phyloP scores from a whole-genome alignment of 2,329 filamentous ascomycete genomes.

The Lecanicillium sp. region DNA sequence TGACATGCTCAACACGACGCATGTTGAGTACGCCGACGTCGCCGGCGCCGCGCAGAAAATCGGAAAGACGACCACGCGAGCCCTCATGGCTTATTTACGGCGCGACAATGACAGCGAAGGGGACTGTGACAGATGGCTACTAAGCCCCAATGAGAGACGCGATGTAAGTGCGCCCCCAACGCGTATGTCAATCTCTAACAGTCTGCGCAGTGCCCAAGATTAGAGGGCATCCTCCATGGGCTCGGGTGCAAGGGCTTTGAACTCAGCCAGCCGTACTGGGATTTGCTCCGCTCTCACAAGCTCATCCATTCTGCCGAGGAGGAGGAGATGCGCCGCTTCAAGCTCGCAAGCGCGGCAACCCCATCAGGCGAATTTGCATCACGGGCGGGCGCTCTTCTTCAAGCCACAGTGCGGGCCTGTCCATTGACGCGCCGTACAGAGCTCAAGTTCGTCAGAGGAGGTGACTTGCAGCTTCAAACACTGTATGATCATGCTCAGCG shows the following conservation, averaged over 20 bases:
- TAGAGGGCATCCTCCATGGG: conserved; percentile 1
- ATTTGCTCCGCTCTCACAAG: background rate
- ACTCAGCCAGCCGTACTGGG: conserved; percentile 2
- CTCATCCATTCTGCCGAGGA: background rate
- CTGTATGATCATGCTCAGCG: background rate
- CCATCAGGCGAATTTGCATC: background rate
- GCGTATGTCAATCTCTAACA: background rate
- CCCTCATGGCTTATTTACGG: background rate
- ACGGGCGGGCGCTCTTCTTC: background rate
- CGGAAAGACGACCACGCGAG: background rate
- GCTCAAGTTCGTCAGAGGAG: background rate
- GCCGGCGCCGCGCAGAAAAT: background rate
- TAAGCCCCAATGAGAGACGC: conserved; percentile 2
- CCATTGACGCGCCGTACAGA: background rate
- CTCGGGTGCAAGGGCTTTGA: conserved; percentile 1
- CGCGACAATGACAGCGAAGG: background rate
- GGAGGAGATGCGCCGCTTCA: background rate
- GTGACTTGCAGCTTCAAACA: background rate
- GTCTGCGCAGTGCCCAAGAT: background rate
- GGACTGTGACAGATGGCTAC: too few relatives aligned
- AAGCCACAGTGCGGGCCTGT: background rate
- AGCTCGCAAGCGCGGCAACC: background rate
- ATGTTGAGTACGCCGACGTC: conserved; percentile 3
- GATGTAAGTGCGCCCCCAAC: background rate
- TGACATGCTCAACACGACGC: conserved; percentile 3